Evolutionary conservation across 2,329 filamentous ascomycete species (phyloP), one percentile per base, ranked within the genome.

Genomic region (Fonsecaea monophora): DNA sequence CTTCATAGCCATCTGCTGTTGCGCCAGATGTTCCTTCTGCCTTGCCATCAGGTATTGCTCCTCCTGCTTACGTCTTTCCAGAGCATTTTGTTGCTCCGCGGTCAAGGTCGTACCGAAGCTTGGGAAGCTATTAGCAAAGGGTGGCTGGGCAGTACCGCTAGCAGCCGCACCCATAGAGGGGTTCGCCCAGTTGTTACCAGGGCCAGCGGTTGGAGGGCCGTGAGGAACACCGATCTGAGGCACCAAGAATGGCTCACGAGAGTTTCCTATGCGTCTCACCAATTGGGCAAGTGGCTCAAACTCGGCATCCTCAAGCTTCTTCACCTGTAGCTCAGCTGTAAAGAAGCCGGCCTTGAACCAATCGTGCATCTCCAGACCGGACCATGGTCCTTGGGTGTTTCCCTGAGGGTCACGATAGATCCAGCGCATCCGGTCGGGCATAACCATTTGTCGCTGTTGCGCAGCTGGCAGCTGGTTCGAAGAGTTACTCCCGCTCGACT

Each of bases 291-390:
- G 82, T 12, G 94, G 95, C 78, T 99, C 95, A 74, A 97, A 99
- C 58, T 99, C 94, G 0, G 85, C 83, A 75, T 99, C 95, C 77
- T 99, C 95, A 4, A 94, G 84, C 77, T 97, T 97, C 82, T 96
- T 97, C 37, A 99, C 95, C 53, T 96, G 88, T 21, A 99, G 84
- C 73, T 99, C 94, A 0, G 94, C 90, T 0, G 92, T 96, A 80
- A 99, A 99, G 81, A 98, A 99, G 54, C 94, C 94, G 42, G 94
- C 94, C 78, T 98, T 98, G 81, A 98, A 99, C 95, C 95, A 99
- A 74, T 99, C 96, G 73, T 99, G 96, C 95, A 99, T 99, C 79
- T 99, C 95, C 58, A 99, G 82, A 1, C 95, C 95, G 45, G 93
- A 97, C 80, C 95, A 99, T 0, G 95, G 95, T 0, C 95, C 95